Evolutionary conservation across 305 asterid species (phyloP).

Genomic region (Ruellia speciosa): DNA sequence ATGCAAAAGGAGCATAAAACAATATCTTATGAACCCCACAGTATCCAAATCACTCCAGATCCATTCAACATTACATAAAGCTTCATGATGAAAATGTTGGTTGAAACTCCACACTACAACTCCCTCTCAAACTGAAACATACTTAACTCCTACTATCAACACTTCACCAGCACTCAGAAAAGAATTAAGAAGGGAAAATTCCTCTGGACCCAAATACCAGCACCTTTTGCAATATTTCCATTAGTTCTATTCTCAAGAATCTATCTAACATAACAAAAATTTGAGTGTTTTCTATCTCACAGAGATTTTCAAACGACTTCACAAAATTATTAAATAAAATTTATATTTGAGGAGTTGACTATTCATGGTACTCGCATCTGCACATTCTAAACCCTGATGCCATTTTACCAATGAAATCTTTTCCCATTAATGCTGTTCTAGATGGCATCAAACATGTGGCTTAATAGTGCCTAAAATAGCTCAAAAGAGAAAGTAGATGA

Average conservation of each 20-base stretch:
- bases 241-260: background rate
- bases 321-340: too few species aligned
- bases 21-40: background rate
- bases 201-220: background rate
- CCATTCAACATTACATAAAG: background rate
- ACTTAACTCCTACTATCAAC: background rate
- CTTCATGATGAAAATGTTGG: background rate
- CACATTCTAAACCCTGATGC: too few species aligned
- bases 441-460: too few species aligned
- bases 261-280: background rate
- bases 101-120: background rate
- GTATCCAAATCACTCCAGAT: background rate
- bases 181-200: background rate
- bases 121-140: slow-evolving; percentile 3
- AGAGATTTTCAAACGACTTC: background rate
- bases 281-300: background rate
- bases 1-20: background rate
- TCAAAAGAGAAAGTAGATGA: too few species aligned
- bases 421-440: too few species aligned
- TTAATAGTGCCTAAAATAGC: too few species aligned
- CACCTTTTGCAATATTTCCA: background rate
- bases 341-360: too few species aligned
- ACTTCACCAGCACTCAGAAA: slow-evolving; percentile 4
- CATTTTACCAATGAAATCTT: too few species aligned
- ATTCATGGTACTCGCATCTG: too few species aligned